phyloP scores from a whole-genome alignment of 2,329 filamentous ascomycete species.

The Chrysoporthe cubensis region DNA sequence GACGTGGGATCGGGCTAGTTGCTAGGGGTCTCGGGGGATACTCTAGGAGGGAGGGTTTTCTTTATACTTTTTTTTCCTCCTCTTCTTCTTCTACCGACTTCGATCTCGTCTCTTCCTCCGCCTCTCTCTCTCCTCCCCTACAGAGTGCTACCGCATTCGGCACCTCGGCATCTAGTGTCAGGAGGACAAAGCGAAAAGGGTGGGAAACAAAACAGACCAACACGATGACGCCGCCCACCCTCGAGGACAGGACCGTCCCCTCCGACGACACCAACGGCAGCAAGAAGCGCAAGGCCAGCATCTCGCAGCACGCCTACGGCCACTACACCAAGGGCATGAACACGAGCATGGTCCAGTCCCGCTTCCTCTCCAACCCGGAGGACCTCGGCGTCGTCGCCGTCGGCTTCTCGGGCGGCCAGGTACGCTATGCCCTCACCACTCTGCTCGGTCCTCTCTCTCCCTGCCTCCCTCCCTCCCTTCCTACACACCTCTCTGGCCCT shows the following conservation, averaged over 20 bases:
- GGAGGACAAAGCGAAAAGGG: background rate
- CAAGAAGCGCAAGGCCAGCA: slow-evolving; percentile 27
- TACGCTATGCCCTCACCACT: slow-evolving; percentile 46
- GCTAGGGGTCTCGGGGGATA: background rate
- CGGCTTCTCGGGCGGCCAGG: slow-evolving; percentile 95
- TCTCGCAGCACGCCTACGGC: slow-evolving; percentile 23
- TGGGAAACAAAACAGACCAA: background rate
- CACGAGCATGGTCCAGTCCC: slow-evolving; percentile 60
- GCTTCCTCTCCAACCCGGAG: slow-evolving; percentile 78
- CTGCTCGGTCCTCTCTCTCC: slow-evolving; percentile 2
- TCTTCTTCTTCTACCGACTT: background rate
- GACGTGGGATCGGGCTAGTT: background rate
- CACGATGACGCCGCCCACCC: slow-evolving; percentile 24
- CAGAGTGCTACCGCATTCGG: too few species aligned
- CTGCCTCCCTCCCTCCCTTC: background rate
- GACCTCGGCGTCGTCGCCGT: slow-evolving; percentile 93
- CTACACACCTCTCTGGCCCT: background rate
- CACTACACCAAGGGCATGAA: slow-evolving; percentile 45
- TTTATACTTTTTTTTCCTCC: background rate
- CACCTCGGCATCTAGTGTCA: too few species aligned
- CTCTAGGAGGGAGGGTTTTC: background rate
- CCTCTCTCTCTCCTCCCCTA: too few species aligned
- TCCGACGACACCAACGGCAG: slow-evolving; percentile 8
- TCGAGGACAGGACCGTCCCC: slow-evolving; percentile 23
- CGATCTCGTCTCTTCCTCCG: too few species aligned